Base-by-base conservation (phyloP, 768 basidiomycete species). In the Suillus bovinus region DNA sequence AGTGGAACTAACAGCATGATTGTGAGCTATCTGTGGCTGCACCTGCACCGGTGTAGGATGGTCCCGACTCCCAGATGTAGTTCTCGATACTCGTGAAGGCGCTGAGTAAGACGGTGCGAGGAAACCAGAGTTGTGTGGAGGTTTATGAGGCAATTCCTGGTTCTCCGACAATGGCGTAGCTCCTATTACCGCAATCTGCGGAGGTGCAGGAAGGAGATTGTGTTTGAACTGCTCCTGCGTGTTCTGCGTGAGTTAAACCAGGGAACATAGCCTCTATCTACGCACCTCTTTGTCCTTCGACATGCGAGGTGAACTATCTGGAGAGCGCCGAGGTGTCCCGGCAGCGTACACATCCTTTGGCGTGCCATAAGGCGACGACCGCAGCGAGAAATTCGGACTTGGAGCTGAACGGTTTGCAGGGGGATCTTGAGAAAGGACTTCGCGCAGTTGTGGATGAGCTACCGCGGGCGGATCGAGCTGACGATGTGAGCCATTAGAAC, bases 151-250 rank as follows among this genome's bases (percentile, higher is more conserved):
- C n/a, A 74, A 59, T 10, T 76, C 67, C 24, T 61, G 63, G 29
- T 55, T 24, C 17, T 59, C 41, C 16, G 66, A 46, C 22, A 67
- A 24, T 5, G 73, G 73, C 24, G 73, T 76, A 54, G 73, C 71
- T 31, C 68, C 71, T 13, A 74, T 70, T 22, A 74, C 66, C 29
- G 73, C 67, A 20, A 74, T 74, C 55, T 76, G 73, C 4, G 73
- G 73, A 29, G 66, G 69, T 41, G 58, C 68, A 27, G 42, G 64
- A 53, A 65, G 31, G 62, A 58, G 66, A 41, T 62, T 65, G 55
- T 41, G 61, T 2, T 59, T 24, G 20, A 47, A 36, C 16, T 68
- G 61, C 58, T 74, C 72, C 5, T 66, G 68, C 46, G 69, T 67
- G 20, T 33, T 10, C 50, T 29, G 56, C 56, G 47, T 72, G 29